These are phyloP conservation scores for Candida glucosophila DNA, from an alignment of 1,139 yeast genomes.

Conservation along the genomic window DNA sequence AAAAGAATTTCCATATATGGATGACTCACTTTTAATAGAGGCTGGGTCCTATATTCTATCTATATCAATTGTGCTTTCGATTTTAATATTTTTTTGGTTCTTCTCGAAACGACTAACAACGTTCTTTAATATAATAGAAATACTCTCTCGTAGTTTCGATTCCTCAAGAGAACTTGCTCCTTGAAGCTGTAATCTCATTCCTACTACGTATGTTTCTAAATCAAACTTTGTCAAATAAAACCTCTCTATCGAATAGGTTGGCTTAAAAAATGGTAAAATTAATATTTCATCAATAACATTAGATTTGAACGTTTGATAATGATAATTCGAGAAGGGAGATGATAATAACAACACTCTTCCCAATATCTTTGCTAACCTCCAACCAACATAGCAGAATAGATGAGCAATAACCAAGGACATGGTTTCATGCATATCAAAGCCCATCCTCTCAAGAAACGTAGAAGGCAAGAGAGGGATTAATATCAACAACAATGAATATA, in stretches of 20 bases:
- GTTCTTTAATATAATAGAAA: constrained; percentile 37
- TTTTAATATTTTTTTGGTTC: constrained; percentile 20
- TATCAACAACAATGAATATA: constrained; percentile 37
- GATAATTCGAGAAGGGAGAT: constrained; percentile 38
- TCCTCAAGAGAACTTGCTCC: constrained; percentile 74
- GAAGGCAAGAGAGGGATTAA: constrained; percentile 26
- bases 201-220: constrained; percentile 48
- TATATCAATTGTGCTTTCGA: constrained; percentile 59
- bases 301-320: constrained; percentile 27
- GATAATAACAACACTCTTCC: constrained; percentile 47
- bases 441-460: constrained; percentile 17
- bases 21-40: no score
- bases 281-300: constrained; percentile 29
- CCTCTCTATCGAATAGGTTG: constrained; percentile 38
- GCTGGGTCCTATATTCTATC: constrained; percentile 31
- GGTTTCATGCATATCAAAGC: constrained; percentile 36
- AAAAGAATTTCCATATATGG: no score
- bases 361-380: constrained; percentile 42
- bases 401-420: constrained; percentile 45
- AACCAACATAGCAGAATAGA: constrained; percentile 44
- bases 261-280: constrained; percentile 41
- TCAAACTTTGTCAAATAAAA: constrained; percentile 55
- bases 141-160: constrained; percentile 43
- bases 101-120: constrained; percentile 15
- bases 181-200: constrained; percentile 45